Conservation (phyloP, 106 monocot genomes). For the Dioscorea alata region DNA sequence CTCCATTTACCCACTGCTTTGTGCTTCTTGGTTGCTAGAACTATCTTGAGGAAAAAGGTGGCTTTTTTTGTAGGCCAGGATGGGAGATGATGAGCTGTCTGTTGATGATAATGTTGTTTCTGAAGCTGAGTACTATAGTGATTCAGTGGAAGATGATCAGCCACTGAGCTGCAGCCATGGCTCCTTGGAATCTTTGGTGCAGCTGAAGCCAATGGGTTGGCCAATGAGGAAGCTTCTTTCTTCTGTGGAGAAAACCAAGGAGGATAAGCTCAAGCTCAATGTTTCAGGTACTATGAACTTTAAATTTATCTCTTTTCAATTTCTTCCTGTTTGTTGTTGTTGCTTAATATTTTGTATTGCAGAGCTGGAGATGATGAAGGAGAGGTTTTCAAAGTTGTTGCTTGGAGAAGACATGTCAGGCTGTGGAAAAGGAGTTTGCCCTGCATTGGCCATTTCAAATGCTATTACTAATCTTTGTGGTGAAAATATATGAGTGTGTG, state of each 20-base stretch:
- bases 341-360: not conserved
- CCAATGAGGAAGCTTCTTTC: constrained; percentile 5
- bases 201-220: constrained; percentile 10
- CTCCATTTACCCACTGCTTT: not conserved
- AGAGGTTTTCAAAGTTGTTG: constrained; percentile 86
- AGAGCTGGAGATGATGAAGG: constrained; percentile 97
- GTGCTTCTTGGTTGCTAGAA: not conserved
- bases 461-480: constrained; percentile 96
- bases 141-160: constrained; percentile 29
- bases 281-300: constrained; percentile 18
- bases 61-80: not conserved
- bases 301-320: not conserved
- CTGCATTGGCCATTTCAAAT: constrained; percentile 84
- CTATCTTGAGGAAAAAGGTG: constrained; percentile 9
- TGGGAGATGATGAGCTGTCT: not conserved
- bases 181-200: constrained; percentile 5
- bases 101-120: not conserved
- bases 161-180: constrained; percentile 2
- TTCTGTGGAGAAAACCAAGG: constrained; percentile 9
- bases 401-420: constrained; percentile 99
- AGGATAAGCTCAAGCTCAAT: constrained; percentile 19
- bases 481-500: constrained; percentile 20
- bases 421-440: constrained; percentile 84
- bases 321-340: not conserved
- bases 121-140: constrained; percentile 23